Percentiles rank a stretch among this genome's conserved stretches.
Evolutionary conservation across 768 basidiomycete genomes (phyloP).

Genomic region (Chalciporus piperatus): DNA sequence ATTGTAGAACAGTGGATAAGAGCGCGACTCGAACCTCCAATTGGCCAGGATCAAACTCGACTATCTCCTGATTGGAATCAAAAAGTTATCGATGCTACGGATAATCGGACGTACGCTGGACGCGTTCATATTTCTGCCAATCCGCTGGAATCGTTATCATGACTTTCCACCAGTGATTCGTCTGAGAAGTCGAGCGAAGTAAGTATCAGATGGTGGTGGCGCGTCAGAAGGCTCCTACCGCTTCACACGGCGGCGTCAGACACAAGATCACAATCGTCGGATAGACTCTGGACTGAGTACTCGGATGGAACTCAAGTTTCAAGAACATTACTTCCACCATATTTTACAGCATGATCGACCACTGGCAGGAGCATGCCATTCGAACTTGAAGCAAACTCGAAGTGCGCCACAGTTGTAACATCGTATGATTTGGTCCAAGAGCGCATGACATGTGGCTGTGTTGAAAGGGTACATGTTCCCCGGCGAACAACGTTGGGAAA

Average conservation of each 20-base stretch:
- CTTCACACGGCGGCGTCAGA: slow-evolving; percentile 30
- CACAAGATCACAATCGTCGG: background rate
- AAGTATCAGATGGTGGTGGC: background rate
- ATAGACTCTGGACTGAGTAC: too few relatives aligned
- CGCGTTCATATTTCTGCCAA: slow-evolving; percentile 81
- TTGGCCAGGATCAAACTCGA: slow-evolving; percentile 98
- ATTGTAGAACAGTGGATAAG: background rate
- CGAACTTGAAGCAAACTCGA: too few relatives aligned
- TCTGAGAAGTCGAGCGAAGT: slow-evolving; percentile 41
- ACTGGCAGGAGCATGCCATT: too few relatives aligned
- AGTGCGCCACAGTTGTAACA: too few relatives aligned
- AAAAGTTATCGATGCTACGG: background rate
- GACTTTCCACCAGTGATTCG: slow-evolving; percentile 97
- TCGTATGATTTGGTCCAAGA: too few relatives aligned
- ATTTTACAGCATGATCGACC: too few relatives aligned
- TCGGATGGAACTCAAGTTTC: too few relatives aligned
- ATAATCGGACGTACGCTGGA: slow-evolving; percentile 60
- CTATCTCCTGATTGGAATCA: slow-evolving; percentile 35
- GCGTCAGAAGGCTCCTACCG: slow-evolving; percentile 40
- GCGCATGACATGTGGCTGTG: too few relatives aligned
- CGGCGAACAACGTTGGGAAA: too few relatives aligned
- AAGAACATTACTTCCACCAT: too few relatives aligned
- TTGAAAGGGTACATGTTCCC: too few relatives aligned
- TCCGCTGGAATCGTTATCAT: slow-evolving; percentile 72
- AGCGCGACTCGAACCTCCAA: slow-evolving; percentile 47